Percentiles rank a stretch among this genome's conserved stretches.
phyloP scores from a whole-genome alignment of 2,329 filamentous ascomycete genomes.

The Pleomassaria siparia region DNA sequence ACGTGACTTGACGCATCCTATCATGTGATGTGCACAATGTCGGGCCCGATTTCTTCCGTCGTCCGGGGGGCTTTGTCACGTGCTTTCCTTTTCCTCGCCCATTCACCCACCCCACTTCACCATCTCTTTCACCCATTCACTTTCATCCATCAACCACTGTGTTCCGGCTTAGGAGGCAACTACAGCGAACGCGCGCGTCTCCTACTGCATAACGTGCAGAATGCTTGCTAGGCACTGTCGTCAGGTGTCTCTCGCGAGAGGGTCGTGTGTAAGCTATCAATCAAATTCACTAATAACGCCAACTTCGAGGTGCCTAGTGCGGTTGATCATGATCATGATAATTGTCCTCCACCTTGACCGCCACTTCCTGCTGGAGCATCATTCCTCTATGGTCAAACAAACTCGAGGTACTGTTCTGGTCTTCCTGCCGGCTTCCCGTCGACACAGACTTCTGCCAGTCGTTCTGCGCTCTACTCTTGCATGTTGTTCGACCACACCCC shows the following conservation, averaged over 20 bases:
- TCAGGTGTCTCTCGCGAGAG: neutral
- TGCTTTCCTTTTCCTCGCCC: too few species aligned
- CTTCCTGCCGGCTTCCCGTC: conserved; percentile 15
- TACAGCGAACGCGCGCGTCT: too few species aligned
- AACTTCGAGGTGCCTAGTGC: conserved; percentile 58
- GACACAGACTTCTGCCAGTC: conserved; percentile 16
- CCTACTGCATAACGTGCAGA: too few species aligned
- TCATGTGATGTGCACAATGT: too few species aligned
- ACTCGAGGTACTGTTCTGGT: conserved; percentile 25
- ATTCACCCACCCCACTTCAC: too few species aligned
- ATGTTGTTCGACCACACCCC: conserved; percentile 4
- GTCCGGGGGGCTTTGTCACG: too few species aligned
- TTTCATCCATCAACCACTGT: too few species aligned
- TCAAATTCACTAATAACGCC: neutral
- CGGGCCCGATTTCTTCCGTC: too few species aligned
- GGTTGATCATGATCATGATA: conserved; percentile 3
- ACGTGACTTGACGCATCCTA: neutral
- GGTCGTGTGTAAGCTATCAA: neutral
- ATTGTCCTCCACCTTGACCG: conserved; percentile 17
- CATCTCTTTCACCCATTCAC: too few species aligned
- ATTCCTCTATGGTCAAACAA: conserved; percentile 19
- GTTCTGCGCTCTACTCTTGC: conserved; percentile 6
- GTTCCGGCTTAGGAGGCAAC: too few species aligned
- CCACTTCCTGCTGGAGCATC: conserved; percentile 19
- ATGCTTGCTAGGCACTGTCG: neutral